These are phyloP conservation scores for Senna siamea DNA, from an alignment of 306 rosid genomes.

Conservation along the genomic window DNA sequence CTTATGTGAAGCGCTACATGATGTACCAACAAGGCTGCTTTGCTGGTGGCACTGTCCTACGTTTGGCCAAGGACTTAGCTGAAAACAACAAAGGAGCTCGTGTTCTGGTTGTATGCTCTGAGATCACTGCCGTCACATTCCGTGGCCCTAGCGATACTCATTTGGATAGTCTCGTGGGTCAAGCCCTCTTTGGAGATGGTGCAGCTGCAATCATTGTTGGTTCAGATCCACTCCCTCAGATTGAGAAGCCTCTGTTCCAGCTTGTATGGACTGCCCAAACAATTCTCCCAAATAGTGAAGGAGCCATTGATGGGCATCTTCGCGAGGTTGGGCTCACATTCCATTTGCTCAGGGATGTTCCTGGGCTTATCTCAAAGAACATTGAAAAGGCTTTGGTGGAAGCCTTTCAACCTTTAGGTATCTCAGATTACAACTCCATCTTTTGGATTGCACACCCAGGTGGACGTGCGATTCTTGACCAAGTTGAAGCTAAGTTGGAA, in stretches of 20 bases:
- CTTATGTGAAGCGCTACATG: slow-evolving; percentile 63
- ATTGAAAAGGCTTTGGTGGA: slow-evolving; percentile 33
- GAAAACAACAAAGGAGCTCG: slow-evolving; percentile 24
- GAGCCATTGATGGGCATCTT: slow-evolving; percentile 20
- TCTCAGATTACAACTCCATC: slow-evolving; percentile 59
- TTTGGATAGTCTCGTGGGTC: slow-evolving; percentile 15
- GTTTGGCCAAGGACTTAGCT: slow-evolving; percentile 17
- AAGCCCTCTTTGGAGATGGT: slow-evolving; percentile 18
- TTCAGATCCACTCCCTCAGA: slow-evolving; percentile 46
- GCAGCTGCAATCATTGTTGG: slow-evolving; percentile 54
- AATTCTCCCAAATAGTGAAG: slow-evolving; percentile 8
- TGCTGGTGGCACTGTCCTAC: slow-evolving; percentile 19
- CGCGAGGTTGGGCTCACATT: slow-evolving; percentile 47
- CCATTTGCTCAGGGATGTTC: slow-evolving; percentile 65
- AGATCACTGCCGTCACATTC: slow-evolving; percentile 22
- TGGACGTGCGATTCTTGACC: slow-evolving; percentile 64
- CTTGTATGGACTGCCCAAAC: slow-evolving; percentile 40
- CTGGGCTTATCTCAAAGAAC: slow-evolving; percentile 60
- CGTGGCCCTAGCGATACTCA: slow-evolving; percentile 19
- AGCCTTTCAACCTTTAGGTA: slow-evolving; percentile 58
- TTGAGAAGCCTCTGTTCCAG: slow-evolving; percentile 63
- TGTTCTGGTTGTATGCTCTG: slow-evolving; percentile 14
- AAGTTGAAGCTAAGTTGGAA: slow-evolving; percentile 51
- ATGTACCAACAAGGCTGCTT: slow-evolving; percentile 45
- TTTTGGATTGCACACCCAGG: slow-evolving; percentile 57